phyloP scores from a whole-genome alignment of 345 rosid species.

The Corymbia maculata region DNA sequence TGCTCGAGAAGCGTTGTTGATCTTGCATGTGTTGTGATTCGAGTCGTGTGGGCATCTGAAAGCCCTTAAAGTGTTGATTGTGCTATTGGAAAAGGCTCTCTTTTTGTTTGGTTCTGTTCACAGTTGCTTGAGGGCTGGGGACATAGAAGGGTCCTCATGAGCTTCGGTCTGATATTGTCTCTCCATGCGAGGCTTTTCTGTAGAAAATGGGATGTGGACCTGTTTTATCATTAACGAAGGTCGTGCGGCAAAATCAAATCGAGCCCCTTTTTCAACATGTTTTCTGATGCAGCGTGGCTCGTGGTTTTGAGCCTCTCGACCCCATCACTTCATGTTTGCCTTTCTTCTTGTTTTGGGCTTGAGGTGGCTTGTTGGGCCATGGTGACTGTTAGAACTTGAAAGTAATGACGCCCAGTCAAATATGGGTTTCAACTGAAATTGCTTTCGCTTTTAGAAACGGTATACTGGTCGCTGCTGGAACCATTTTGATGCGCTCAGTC shows the following conservation, averaged over 20 bases:
- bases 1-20: neutral
- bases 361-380: neutral
- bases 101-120: neutral
- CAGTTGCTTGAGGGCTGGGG: neutral
- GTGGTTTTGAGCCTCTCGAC: neutral
- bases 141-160: too few species aligned
- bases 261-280: neutral
- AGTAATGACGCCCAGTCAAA: neutral
- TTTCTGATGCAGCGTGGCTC: neutral
- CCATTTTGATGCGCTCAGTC: neutral
- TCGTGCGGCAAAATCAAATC: neutral
- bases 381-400: neutral
- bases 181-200: neutral
- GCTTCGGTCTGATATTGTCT: too few species aligned
- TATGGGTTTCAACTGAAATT: neutral
- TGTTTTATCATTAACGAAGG: neutral
- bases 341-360: neutral
- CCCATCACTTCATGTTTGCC: neutral
- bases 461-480: neutral
- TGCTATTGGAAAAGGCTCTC: neutral
- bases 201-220: neutral
- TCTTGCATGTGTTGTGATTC: neutral
- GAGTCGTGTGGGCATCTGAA: neutral
- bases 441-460: neutral
- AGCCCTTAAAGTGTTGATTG: neutral